A percentile compares a stretch with the other conserved stretches of the same genome.
These are phyloP conservation scores for Alternaria arbusti DNA, from an alignment of 2,329 filamentous ascomycete genomes.

Conservation along the genomic window DNA sequence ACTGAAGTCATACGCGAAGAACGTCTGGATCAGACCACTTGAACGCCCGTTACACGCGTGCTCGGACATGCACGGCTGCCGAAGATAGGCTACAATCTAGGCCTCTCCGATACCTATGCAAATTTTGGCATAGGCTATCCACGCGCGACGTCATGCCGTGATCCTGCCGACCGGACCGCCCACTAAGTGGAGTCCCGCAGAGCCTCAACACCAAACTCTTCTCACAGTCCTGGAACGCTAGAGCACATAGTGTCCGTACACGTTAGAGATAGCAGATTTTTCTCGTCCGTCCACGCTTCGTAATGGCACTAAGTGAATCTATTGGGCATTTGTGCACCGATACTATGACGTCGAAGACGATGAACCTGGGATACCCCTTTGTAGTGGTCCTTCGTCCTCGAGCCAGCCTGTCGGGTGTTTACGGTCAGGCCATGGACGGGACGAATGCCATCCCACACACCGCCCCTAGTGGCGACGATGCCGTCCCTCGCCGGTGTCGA, in stretches of 20 bases:
- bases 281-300: neutral
- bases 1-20: neutral
- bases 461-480: constrained; percentile 8
- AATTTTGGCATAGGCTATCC: constrained; percentile 8
- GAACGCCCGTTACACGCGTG: neutral
- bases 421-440: constrained; percentile 9
- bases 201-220: constrained; percentile 25
- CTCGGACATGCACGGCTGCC: constrained; percentile 9
- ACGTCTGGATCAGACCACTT: constrained; percentile 9
- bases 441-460: constrained; percentile 1
- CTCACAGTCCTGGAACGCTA: constrained; percentile 11
- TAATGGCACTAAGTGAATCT: neutral
- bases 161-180: constrained; percentile 9
- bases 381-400: neutral
- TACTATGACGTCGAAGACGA: constrained; percentile 4
- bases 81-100: neutral
- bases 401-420: constrained; percentile 11
- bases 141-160: constrained; percentile 14
- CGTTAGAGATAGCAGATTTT: constrained; percentile 14
- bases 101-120: neutral
- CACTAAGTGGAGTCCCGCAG: constrained; percentile 27
- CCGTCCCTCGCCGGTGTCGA: constrained; percentile 4
- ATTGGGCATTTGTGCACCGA: neutral
- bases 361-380: neutral
- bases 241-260: constrained; percentile 10